Evolutionary conservation across 495 filamentous ascomycete genomes (phyloP).

Genomic region (Rhypophila decipiens): DNA sequence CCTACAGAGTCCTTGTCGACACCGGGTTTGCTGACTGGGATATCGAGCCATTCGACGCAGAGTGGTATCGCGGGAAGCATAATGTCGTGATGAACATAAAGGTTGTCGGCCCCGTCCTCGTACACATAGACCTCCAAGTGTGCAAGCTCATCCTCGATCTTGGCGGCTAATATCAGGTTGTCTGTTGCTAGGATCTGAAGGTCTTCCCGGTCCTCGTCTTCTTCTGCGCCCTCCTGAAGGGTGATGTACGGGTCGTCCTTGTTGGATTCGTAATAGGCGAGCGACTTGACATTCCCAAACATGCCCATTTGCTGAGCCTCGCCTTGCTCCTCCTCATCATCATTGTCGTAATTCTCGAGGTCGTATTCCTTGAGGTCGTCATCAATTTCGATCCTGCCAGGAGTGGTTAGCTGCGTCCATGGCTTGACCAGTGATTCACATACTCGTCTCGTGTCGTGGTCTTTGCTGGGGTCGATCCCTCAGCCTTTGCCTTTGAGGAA

Average conservation of each 20-base stretch:
- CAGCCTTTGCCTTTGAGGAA: background rate
- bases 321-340: conserved; percentile 58
- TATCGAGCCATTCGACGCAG: conserved; percentile 89
- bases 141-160: conserved; percentile 93
- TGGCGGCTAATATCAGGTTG: conserved; percentile 84
- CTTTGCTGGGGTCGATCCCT: too few species aligned
- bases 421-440: too few species aligned
- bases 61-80: conserved; percentile 97
- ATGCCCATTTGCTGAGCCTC: conserved; percentile 70
- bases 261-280: conserved; percentile 89
- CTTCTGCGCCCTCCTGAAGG: conserved; percentile 58
- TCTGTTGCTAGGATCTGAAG: conserved; percentile 88
- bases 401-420: conserved; percentile 17
- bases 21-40: conserved; percentile 66
- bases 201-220: conserved; percentile 85
- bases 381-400: conserved; percentile 41
- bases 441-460: too few species aligned
- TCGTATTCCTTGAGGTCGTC: conserved; percentile 93
- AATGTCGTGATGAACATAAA: conserved; percentile 99
- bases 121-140: conserved; percentile 97
- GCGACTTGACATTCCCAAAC: conserved; percentile 89
- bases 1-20: conserved; percentile 54
- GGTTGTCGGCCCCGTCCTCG: conserved; percentile 86
- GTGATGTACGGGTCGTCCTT: conserved; percentile 95
- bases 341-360: conserved; percentile 87